A percentile compares a stretch with the other conserved stretches of the same genome.
Conservation (phyloP, 2,329 filamentous ascomycete genomes). For the Plenodomus biglobosus region DNA sequence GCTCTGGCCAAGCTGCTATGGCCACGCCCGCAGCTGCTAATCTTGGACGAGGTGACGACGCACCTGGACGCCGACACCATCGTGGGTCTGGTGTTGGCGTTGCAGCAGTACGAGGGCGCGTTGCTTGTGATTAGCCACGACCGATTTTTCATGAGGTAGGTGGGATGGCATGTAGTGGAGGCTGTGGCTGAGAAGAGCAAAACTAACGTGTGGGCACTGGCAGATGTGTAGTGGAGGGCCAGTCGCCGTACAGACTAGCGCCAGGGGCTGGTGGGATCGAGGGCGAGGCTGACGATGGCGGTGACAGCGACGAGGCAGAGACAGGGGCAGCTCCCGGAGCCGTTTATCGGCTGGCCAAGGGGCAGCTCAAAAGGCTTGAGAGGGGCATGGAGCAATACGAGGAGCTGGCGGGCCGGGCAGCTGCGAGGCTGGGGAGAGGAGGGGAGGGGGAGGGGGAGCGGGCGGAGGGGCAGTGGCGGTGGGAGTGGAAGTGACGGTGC, state of each 20-base stretch:
- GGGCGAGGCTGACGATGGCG: conserved; percentile 42
- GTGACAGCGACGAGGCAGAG: conserved; percentile 50
- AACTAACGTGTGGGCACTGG: conserved; percentile 11
- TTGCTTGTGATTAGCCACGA: conserved; percentile 80
- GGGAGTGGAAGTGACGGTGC: no score
- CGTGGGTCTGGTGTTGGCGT: conserved; percentile 59
- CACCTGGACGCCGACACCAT: conserved; percentile 54
- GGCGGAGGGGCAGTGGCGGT: not conserved
- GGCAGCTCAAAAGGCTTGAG: conserved; percentile 33
- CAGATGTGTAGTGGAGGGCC: conserved; percentile 69
- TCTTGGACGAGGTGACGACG: conserved; percentile 84
- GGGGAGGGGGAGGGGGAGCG: conserved; percentile 24
- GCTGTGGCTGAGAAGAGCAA: not conserved
- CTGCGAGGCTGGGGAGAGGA: conserved; percentile 14
- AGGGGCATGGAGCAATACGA: conserved; percentile 45
- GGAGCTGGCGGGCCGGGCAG: conserved; percentile 29
- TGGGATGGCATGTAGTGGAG: conserved; percentile 25
- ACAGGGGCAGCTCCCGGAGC: conserved; percentile 49
- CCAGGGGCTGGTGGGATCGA: conserved; percentile 39
- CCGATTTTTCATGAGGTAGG: conserved; percentile 70
- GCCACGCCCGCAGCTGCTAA: conserved; percentile 68
- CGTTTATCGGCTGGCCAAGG: conserved; percentile 41
- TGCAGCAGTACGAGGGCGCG: conserved; percentile 71
- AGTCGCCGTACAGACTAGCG: conserved; percentile 44
- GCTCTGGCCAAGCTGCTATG: conserved; percentile 71